Evolutionary conservation across 495 filamentous ascomycete species (phyloP), one percentile per base, ranked within the genome.

Genomic region (Hypoxylon lenormandii): DNA sequence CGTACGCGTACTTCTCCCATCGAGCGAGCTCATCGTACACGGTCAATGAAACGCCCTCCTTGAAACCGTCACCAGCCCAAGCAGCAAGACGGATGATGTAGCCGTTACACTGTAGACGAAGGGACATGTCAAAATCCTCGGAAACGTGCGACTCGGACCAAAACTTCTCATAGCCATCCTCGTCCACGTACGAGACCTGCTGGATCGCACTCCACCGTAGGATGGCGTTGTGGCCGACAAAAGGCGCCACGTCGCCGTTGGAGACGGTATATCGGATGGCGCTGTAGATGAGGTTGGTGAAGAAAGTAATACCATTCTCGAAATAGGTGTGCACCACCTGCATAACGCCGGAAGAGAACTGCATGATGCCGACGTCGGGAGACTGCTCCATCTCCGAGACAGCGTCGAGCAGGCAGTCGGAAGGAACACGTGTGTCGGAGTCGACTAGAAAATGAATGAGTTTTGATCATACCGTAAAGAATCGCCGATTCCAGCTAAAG

Each of bases 1-100:
- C 91, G 73, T 93, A 94, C 4, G 91, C 91, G 76, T 93, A 93
- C 77, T 93, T 93, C 70, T 93, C 91, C 91, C 91, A 93, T 28
- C 91, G 88, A 3, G 89, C 88, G 21, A 94, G 80, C 74, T 94
- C 91, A 75, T 94, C 91, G 77, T 94, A 94, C 26, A 94, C 91
- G 7, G 91, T 94, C 10, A 94, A 82, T 11, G 91, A 94, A 22
- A 94, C 91, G 64, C 91, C 91, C 74, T 94, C 91, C 75, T 93
- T 93, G 80, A 92, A 94, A 49, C 89, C 91, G 22, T 91, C 86
- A 48, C 87, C 87, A 19, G 88, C 84, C 82, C 90, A 94, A 11
- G 89, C 86, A 22, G 86, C 91, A 0, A 93, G 82, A 10, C 91
- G 89, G 66, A 93, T 87, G 67, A 89, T 87, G 76, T 92, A 92